phyloP scores from a whole-genome alignment of 768 basidiomycete genomes.

The Lentinula aciculospora region DNA sequence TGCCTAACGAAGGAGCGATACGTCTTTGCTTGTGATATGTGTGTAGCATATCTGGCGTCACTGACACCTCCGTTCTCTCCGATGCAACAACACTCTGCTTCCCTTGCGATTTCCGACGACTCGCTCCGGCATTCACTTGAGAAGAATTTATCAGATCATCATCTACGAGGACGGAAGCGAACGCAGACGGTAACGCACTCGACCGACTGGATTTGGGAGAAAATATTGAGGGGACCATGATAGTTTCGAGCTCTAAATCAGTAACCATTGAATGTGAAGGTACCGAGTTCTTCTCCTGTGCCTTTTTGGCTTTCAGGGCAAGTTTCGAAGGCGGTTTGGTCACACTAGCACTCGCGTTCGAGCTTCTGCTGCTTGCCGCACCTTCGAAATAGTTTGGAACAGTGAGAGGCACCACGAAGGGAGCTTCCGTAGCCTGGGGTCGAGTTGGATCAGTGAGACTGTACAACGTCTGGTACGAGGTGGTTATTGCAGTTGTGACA shows the following conservation, averaged over 20 bases:
- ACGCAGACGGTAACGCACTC: constrained; percentile 75
- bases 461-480: constrained; percentile 68
- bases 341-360: neutral
- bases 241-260: constrained; percentile 34
- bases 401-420: constrained; percentile 39
- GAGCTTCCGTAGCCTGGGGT: constrained; percentile 31
- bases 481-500: constrained; percentile 83
- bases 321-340: constrained; percentile 53
- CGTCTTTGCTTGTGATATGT: constrained; percentile 20
- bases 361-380: constrained; percentile 49
- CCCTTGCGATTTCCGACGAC: constrained; percentile 19
- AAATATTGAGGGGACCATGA: constrained; percentile 51
- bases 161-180: constrained; percentile 66
- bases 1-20: constrained; percentile 29
- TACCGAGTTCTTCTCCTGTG: constrained; percentile 12
- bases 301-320: constrained; percentile 66
- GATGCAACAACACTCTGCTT: constrained; percentile 19
- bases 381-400: constrained; percentile 11
- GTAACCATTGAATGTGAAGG: neutral
- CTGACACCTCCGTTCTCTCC: constrained; percentile 8
- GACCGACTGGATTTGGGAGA: constrained; percentile 42
- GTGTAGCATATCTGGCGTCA: constrained; percentile 20
- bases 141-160: constrained; percentile 35
- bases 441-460: constrained; percentile 52
- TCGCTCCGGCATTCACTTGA: constrained; percentile 18